phyloP scores from a whole-genome alignment of 768 basidiomycete species.

The Hygrophorus russula region DNA sequence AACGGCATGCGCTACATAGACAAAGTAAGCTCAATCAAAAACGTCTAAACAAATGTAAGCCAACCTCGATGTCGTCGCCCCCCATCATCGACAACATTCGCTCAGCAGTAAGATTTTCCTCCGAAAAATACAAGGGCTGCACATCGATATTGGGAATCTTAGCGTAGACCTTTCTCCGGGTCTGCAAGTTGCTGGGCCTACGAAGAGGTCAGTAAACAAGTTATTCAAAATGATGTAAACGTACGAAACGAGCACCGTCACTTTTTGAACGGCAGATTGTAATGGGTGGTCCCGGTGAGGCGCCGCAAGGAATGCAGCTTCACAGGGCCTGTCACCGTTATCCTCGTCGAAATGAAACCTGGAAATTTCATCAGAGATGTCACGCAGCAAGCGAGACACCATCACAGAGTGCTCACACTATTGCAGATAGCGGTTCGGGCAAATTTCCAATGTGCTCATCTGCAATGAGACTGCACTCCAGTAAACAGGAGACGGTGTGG shows the following conservation, averaged over 20 bases:
- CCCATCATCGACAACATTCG: conserved; percentile 47
- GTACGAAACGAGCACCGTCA: conserved; percentile 11
- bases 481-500: conserved; percentile 36
- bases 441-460: conserved; percentile 25
- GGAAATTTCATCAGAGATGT: background rate
- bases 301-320: conserved; percentile 8
- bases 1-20: conserved; percentile 8
- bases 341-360: conserved; percentile 10
- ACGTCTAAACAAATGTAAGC: background rate
- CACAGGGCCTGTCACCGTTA: conserved; percentile 7
- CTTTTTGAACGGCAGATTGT: conserved; percentile 3
- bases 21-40: background rate
- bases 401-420: conserved; percentile 18
- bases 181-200: conserved; percentile 9
- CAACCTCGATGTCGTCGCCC: conserved; percentile 10
- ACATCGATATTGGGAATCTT: conserved; percentile 21
- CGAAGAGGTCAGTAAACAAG: background rate
- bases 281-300: background rate
- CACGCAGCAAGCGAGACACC: background rate
- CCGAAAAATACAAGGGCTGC: conserved; percentile 27
- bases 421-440: conserved; percentile 32
- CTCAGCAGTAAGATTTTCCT: conserved; percentile 35
- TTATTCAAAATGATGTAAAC: conserved; percentile 1
- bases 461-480: conserved; percentile 37
- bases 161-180: conserved; percentile 8